phyloP scores from a whole-genome alignment of 768 basidiomycete genomes.

The Nidularia sp. region DNA sequence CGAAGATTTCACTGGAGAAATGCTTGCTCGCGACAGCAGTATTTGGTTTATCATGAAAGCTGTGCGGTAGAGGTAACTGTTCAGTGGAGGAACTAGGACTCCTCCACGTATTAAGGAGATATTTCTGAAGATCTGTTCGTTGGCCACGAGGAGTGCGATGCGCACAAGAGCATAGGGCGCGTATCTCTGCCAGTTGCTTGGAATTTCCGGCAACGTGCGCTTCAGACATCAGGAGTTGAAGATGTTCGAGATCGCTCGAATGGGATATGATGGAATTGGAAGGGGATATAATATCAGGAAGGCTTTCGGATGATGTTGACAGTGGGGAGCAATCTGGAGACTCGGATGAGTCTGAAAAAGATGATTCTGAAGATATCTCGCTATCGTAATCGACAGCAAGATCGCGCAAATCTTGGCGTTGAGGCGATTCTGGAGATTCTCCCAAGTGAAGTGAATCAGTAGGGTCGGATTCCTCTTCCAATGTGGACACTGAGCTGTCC shows the following conservation, averaged over 20 bases:
- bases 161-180: slow-evolving; percentile 12
- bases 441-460: too few relatives aligned
- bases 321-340: not conserved
- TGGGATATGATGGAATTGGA: too few relatives aligned
- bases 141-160: slow-evolving; percentile 9
- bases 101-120: slow-evolving; percentile 14
- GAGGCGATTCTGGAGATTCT: too few relatives aligned
- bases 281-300: too few relatives aligned
- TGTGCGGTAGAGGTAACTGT: not conserved
- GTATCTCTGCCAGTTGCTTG: slow-evolving; percentile 6
- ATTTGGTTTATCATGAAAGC: too few relatives aligned
- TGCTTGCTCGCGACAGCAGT: not conserved
- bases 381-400: too few relatives aligned
- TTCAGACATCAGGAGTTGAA: slow-evolving; percentile 2
- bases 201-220: not conserved
- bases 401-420: too few relatives aligned
- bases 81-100: not conserved
- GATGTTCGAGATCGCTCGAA: not conserved
- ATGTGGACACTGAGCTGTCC: too few relatives aligned
- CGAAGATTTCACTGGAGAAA: slow-evolving; percentile 20
- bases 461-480: too few relatives aligned
- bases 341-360: not conserved
- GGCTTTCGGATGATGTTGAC: not conserved
- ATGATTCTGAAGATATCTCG: not conserved
- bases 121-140: slow-evolving; percentile 12